Evolutionary conservation across 2,329 filamentous ascomycete genomes (phyloP), one percentile per base, ranked within the genome.

Genomic region (Ophiocordyceps robertsii): DNA sequence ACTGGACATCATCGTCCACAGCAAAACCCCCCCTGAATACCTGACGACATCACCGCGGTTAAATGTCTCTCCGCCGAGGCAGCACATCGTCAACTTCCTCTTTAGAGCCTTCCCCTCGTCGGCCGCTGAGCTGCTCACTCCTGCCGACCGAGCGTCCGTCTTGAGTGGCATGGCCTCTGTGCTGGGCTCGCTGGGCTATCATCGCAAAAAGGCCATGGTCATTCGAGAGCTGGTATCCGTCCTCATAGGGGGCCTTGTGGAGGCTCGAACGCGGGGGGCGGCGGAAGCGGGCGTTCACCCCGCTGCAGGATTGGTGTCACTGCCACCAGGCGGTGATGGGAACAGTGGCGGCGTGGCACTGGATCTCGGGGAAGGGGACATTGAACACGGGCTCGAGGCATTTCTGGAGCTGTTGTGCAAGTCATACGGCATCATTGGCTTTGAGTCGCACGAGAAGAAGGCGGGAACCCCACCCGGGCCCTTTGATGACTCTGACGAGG

Each of bases 211-310:
- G 61, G 88, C 85, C 5, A 83, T 96, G 64, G 78, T 95, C 1
- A 73, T 95, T 53, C 81, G 85, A 51, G 88, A 95, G 55, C 72
- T 96, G 40, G 73, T 98, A 9, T 82, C 80, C 4, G 80, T 88
- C 14, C 70, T 96, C 35, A 85, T 93, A 41, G 82, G 81, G 30
- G 88, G 85, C 3, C 70, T 98, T 9, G 82, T 95, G 5, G 87
- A 95, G 61, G 92, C 92, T 14, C 77, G 92, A 33, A 95, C 93
- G 38, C 75, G 90, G 39, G 90, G 90, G 29, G 92, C 92, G 35
- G 89, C 92, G n/a, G 92, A 96, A 56, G 85, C 92, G 54, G 92
- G 90, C 4, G 86, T 98, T 31, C 90, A 96, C 62, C 92, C 92
- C 35, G 90, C 90, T 16, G 87, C 90, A 10, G 89, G 87, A 0